phyloP scores from a whole-genome alignment of 805 yeast genomes.

The Jamesozyma piceae region DNA sequence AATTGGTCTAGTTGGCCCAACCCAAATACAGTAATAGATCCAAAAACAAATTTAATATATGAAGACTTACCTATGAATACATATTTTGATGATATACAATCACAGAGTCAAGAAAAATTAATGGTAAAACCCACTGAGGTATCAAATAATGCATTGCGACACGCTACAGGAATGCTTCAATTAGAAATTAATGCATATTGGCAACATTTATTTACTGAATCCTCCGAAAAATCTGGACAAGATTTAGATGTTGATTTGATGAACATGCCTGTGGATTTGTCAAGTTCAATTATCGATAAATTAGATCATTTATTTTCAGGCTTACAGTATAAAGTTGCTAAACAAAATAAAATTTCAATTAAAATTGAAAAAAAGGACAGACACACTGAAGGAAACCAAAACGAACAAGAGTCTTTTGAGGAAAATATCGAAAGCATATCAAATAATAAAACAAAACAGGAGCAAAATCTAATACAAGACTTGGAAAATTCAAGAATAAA shows the following conservation, averaged over 20 bases:
- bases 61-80: slow-evolving; percentile 12
- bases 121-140: slow-evolving; percentile 17
- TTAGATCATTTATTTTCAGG: slow-evolving; percentile 23
- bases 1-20: slow-evolving; percentile 59
- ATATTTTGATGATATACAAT: not conserved
- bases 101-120: not conserved
- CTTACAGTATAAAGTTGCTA: slow-evolving; percentile 20
- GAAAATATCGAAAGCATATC: not conserved
- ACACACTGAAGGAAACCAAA: not conserved
- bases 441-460: not conserved
- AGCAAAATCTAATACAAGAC: not conserved
- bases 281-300: slow-evolving; percentile 16
- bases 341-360: slow-evolving; percentile 13
- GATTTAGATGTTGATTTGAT: slow-evolving; percentile 20
- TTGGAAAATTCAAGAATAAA: not conserved
- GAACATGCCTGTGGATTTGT: slow-evolving; percentile 15
- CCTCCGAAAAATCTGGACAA: slow-evolving; percentile 9
- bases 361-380: not conserved
- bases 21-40: slow-evolving; percentile 23
- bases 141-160: slow-evolving; percentile 17
- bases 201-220: slow-evolving; percentile 18
- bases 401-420: not conserved
- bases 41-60: slow-evolving; percentile 19
- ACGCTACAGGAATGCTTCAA: slow-evolving; percentile 19
- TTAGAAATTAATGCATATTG: slow-evolving; percentile 24